These are phyloP conservation scores for Lineolata rhizophorae DNA, from an alignment of 495 filamentous ascomycete genomes.

Conservation along the genomic window DNA sequence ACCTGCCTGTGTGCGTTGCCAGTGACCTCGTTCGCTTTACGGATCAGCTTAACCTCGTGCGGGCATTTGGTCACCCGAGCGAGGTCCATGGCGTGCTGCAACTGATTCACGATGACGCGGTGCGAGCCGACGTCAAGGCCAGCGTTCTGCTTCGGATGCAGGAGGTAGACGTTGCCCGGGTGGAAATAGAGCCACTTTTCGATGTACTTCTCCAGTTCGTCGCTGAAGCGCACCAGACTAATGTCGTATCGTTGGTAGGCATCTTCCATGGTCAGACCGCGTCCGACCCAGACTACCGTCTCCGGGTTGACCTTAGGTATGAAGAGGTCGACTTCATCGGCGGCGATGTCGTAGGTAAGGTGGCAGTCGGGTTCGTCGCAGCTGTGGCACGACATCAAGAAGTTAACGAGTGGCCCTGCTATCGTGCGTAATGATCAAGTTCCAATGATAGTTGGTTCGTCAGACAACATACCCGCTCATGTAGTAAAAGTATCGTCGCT, in stretches of 20 bases:
- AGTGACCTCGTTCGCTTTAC: constrained; percentile 56
- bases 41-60: constrained; percentile 61
- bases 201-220: constrained; percentile 6
- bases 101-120: constrained; percentile 20
- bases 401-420: no score
- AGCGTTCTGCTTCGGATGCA: constrained; percentile 10
- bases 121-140: neutral
- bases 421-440: no score
- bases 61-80: constrained; percentile 56
- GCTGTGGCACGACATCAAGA: constrained; percentile 1
- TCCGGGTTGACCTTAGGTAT: constrained; percentile 32
- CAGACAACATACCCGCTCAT: constrained; percentile 25
- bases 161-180: constrained; percentile 8
- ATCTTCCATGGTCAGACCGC: constrained; percentile 27
- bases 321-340: constrained; percentile 34
- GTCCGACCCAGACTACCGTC: constrained; percentile 38
- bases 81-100: constrained; percentile 46
- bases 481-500: constrained; percentile 53
- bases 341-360: constrained; percentile 38
- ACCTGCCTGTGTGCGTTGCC: constrained; percentile 50
- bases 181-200: constrained; percentile 6
- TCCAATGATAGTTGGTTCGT: no score
- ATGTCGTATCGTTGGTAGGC: constrained; percentile 29
- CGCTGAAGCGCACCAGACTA: constrained; percentile 9
- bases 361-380: constrained; percentile 36